Percentiles rank a stretch among this genome's conserved stretches.
These are phyloP conservation scores for Yueomyces sinensis DNA, from an alignment of 805 yeast species.

Conservation along the genomic window DNA sequence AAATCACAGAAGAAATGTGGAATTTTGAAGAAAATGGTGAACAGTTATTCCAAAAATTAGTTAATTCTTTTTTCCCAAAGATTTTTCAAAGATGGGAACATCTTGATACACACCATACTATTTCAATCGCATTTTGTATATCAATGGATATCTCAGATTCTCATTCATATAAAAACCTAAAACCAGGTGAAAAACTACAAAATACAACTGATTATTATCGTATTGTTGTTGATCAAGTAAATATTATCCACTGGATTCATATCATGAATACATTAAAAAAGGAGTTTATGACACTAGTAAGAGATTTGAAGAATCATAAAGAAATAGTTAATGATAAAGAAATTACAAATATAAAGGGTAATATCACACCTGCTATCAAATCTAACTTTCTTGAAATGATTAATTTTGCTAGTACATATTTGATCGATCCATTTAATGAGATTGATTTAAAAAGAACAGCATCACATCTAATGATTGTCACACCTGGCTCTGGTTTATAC, in stretches of 20 bases:
- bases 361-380: conserved; percentile 72
- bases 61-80: conserved; percentile 83
- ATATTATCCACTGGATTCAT: conserved; percentile 76
- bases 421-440: conserved; percentile 65
- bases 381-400: conserved; percentile 84
- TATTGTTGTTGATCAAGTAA: conserved; percentile 91
- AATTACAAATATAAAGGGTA: conserved; percentile 35
- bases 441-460: conserved; percentile 82
- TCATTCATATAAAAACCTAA: conserved; percentile 39
- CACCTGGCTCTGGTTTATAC: conserved; percentile 88
- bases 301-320: conserved; percentile 46
- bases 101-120: conserved; percentile 77
- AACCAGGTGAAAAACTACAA: conserved; percentile 58
- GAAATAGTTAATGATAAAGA: conserved; percentile 22
- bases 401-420: conserved; percentile 66
- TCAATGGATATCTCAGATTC: conserved; percentile 45
- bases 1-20: conserved; percentile 94
- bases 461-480: conserved; percentile 75
- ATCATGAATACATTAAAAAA: conserved; percentile 78
- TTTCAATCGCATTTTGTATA: conserved; percentile 77
- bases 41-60: conserved; percentile 80
- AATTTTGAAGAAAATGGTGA: conserved; percentile 95
- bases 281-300: conserved; percentile 73
- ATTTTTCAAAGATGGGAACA: conserved; percentile 81
- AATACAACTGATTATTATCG: conserved; percentile 71